Evolutionary conservation across 148 eudicot species (phyloP), one percentile per base, ranked within the genome.

Genomic region (Selenicereus undatus): DNA sequence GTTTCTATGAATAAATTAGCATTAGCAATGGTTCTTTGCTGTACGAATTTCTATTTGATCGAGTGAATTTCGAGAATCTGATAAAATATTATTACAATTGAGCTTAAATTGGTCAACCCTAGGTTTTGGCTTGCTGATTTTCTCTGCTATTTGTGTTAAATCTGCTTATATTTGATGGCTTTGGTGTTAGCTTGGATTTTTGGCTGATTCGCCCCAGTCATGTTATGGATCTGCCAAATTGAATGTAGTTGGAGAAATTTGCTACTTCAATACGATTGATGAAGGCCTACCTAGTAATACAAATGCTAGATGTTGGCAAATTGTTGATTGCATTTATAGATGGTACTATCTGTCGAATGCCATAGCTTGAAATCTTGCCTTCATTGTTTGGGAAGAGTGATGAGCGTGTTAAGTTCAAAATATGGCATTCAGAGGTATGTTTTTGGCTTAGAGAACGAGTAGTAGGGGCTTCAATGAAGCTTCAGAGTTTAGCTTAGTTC

Each of bases 81-180:
- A 71, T 30, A 42, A 60, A 32, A 32, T 32, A 17, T 1, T 80
- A 56, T 8, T 43, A 26, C n/a, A 29, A 50, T 81, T 81, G 65
- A 26, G 43, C 45, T 76, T 27, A n/a, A 69, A 68, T 36, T 36
- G 75, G 54, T 66, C 52, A 69, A 70, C 32, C 68, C n/a, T 29
- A 52, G 78, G 48, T 75, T 81, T 51, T 35, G 16, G 21, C 54
- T 75, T 65, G 66, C 16, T 76, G 56, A 81, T 76, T 62, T 32
- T 35, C 0, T 75, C 29, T 8, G 58, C 27, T 42, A 12, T 20
- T 32, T 71, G 12, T 5, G 26, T 54, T 16, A 48, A 30, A 21
- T 29, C 8, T 20, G 69, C 36, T 42, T 4, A 11, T 79, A 27
- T 7, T 22, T 0, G 11, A 21, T 52, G 68, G 39, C 11, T 27